A percentile compares a stretch with the other conserved stretches of the same genome.
Conservation (phyloP, 2,329 filamentous ascomycete species). For the Fusarium ramigenum region DNA sequence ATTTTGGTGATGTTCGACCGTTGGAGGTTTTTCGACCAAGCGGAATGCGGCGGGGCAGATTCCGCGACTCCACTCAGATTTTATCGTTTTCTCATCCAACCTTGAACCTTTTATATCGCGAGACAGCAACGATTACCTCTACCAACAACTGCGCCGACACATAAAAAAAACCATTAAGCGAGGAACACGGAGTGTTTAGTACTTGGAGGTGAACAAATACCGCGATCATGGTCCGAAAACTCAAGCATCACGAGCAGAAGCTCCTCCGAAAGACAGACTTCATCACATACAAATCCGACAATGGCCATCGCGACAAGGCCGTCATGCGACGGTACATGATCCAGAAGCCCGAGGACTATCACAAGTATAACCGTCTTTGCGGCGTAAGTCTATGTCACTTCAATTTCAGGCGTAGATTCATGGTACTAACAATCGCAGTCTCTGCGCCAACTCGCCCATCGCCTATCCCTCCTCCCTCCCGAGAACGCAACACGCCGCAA, state of each 20-base stretch:
- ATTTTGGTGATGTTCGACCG: slow-evolving; percentile 29
- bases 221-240: slow-evolving; percentile 84
- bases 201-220: not conserved
- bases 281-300: slow-evolving; percentile 90
- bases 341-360: slow-evolving; percentile 88
- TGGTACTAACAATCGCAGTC: slow-evolving; percentile 59
- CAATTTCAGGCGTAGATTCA: slow-evolving; percentile 31
- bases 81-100: slow-evolving; percentile 37
- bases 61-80: slow-evolving; percentile 43
- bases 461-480: slow-evolving; percentile 82
- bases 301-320: slow-evolving; percentile 81
- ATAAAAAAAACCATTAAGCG: not conserved
- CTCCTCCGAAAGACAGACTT: slow-evolving; percentile 94
- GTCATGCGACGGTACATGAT: slow-evolving; percentile 90
- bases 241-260: slow-evolving; percentile 97
- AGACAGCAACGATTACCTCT: not conserved
- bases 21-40: slow-evolving; percentile 41
- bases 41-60: slow-evolving; percentile 39
- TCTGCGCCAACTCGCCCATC: slow-evolving; percentile 90
- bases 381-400: slow-evolving; percentile 65
- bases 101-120: slow-evolving; percentile 11
- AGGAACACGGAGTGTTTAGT: not conserved
- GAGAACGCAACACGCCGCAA: slow-evolving; percentile 81
- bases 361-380: slow-evolving; percentile 71
- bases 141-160: not conserved